Conservation (phyloP, 306 rosid species). For the Canavalia gladiata region DNA sequence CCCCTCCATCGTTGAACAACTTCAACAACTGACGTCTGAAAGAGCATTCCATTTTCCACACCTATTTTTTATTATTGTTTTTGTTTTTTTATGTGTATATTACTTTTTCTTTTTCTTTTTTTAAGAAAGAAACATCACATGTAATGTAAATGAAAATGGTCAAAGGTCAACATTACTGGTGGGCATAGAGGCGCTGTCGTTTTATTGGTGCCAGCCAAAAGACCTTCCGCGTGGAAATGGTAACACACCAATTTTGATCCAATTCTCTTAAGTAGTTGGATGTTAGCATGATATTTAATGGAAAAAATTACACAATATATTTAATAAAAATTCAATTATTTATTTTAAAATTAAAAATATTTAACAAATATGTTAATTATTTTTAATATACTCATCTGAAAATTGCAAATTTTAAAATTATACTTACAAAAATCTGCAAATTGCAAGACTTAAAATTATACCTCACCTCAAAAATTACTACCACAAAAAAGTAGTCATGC, state of each 20-base stretch:
- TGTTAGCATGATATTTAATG: not conserved
- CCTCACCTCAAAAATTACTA: too few species aligned
- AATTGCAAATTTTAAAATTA: too few species aligned
- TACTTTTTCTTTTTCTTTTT: not conserved
- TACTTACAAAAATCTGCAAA: too few species aligned
- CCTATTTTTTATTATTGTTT: not conserved
- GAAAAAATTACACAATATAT: not conserved
- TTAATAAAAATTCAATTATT: too few species aligned
- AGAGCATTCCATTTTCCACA: not conserved
- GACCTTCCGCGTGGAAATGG: slow-evolving; percentile 30
- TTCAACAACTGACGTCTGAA: slow-evolving; percentile 47
- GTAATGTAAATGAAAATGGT: not conserved
- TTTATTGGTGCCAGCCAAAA: slow-evolving; percentile 27
- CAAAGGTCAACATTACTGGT: slow-evolving; percentile 28
- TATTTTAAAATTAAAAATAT: too few species aligned
- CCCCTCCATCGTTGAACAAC: slow-evolving; percentile 54
- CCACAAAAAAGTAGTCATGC: too few species aligned
- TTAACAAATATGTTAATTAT: too few species aligned
- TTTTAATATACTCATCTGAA: too few species aligned
- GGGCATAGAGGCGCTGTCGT: slow-evolving; percentile 37
- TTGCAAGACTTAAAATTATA: too few species aligned
- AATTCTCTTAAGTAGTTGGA: slow-evolving; percentile 32
- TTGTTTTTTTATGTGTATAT: not conserved
- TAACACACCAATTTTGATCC: not conserved
- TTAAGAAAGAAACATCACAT: too few species aligned